Evolutionary conservation across 192 early-diverging fungal genomes (phyloP), one percentile per base, ranked within the genome.

Genomic region (Coemansia sp.): DNA sequence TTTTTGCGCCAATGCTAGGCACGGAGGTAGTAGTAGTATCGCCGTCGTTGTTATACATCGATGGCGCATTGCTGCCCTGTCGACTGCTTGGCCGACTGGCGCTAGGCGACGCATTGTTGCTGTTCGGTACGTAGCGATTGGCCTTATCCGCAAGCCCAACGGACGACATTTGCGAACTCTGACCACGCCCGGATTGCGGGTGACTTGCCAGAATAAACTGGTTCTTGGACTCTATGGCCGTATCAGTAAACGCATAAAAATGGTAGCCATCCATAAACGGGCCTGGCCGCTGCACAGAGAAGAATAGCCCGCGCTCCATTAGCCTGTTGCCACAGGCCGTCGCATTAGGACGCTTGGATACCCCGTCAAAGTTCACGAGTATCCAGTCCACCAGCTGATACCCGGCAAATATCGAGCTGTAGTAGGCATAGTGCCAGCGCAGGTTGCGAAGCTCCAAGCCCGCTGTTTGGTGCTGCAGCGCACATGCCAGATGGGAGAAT

Each of bases 331-430:
- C 97, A 73, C 93, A 90, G 0, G 76, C 80, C 5, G 92, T 86
- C 0, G 95, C 97, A 42, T 90, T 87, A 27, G 90, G 86, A 4
- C 95, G 80, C 5, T 89, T 90, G 12, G 87, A 81, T 46, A 96
- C 86, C 53, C 93, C 91, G 29, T 80, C 77, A 80, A 97, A 91
- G 42, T 88, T 88, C 36, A 77, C 71, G 48, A 96, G 79, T 31
- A 95, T 70, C 95, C 95, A 98, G 67, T 97, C 92, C 3, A 97
- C 91, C 50, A 89, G 85, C 64, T 97, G 94, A 45, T 84, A 88
- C 23, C 97, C 95, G 37, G 91, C 74, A 72, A 97, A 94, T 0
- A 89, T 85, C 23, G 84, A 76, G 39, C 84, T 80, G 73, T 93
- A 95, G 36, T 91, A 67, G 19, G 78, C 71, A 64, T 90, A 88